Base-by-base conservation (phyloP, 371 early-diverging fungal genomes). In the Circinella umbellata region DNA sequence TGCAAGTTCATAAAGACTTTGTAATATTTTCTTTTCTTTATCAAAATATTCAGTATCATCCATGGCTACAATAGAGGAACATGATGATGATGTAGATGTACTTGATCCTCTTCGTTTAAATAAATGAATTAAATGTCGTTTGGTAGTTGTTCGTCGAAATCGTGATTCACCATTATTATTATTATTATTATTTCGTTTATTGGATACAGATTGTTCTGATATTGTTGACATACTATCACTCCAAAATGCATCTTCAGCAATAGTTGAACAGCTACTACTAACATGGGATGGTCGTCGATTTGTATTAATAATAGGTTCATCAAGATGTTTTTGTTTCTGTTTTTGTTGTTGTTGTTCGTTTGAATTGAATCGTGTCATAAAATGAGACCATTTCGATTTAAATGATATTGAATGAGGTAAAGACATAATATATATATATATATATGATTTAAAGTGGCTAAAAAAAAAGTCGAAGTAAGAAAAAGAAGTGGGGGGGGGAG, bases 1-100 rank as follows among this genome's bases (percentile, higher is more conserved):
- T n/a, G 70, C 70, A 42, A 70, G 66, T 14, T 64, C 70, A 65
- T 61, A 65, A 20, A 70, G 65, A 48, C 39, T 49, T 4, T 65
- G 49, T 18, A 70, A 27, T 27, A 42, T 35, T 20, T 62, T 51
- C 3, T 49, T 70, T 49, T 65, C 66, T n/a, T 60, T 70, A 37
- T 65, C 68, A 53, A 36, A 64, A 18, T 34, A 34, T 9, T 37
- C 53, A 34, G 46, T 17, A 36, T 64, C 65, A n/a, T 64, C 65
- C 15, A 60, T 46, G 57, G 17, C 42, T 46, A n/a, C 61, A 59
- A 67, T 27, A 5, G 68, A 67, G 13, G 68, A 67, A 35, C 60
- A 67, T 17, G 68, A 67, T 17, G 68, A 61, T 9, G 65, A 64
- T n/a, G 65, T 64, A 11, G 65, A 64, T 14, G 65, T 37, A 34